Evolutionary conservation across 2,329 filamentous ascomycete genomes (phyloP), one percentile per base, ranked within the genome.

Genomic region (Furcasterigmium sp.): DNA sequence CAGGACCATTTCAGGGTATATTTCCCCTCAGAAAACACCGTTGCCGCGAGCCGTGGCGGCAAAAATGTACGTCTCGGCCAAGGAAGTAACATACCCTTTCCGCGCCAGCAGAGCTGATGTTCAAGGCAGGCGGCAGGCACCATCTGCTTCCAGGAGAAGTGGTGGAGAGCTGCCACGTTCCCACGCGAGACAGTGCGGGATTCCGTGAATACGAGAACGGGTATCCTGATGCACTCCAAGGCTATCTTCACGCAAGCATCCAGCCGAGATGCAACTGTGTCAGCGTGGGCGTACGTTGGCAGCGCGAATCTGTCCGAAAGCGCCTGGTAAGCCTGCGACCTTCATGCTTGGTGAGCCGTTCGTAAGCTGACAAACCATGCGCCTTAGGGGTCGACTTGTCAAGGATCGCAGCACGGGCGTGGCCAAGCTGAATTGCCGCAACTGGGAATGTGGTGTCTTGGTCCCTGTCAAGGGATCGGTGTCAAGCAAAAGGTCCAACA

Each of bases 381-480:
- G 15, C 30, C n/a, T 15, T 51, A 88, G 85, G 91, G 93, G 91
- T 18, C 82, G 82, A 37, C 65, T 95, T 23, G 78, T 83, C 42
- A 82, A 82, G 55, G 84, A 94, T 54, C 80, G 76, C 52, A 65
- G 61, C 8, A 84, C 79, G 3, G 83, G 83, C 48, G 64, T 77
- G 48, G 78, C 81, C 11, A 95, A 89, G 61, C 72, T 97, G 49
- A 90, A 78, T 49, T 90, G 86, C 62, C 82, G 87, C 43, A 98
- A 97, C 61, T 97, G 91, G 91, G 93, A 97, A 65, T 95, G 90
- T 57, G 93, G 93, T 28, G 87, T 98, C 2, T 54, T 97, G 19
- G 60, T 96, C 32, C 81, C 83, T 9, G 69, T 34, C 15, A 9
- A n/a, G 3, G 6, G 7, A 10, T 34, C 30, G 6, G 14, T 7